Base-by-base conservation (phyloP, 2,329 filamentous ascomycete species). In the Fusarium phyllophilum region DNA sequence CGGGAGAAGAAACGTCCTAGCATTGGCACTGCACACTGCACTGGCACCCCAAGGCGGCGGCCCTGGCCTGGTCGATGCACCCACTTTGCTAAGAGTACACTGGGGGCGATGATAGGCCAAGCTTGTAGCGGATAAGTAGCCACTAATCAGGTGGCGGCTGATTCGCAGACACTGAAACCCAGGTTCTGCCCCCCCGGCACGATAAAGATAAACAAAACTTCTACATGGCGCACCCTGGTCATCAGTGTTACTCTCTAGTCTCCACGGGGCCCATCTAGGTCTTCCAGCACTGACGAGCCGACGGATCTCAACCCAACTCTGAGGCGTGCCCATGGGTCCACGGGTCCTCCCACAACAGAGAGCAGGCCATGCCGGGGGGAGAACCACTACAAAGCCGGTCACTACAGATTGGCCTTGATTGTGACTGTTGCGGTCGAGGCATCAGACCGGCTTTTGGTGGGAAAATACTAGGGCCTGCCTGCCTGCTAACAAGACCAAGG, bases 1-100 rank as follows among this genome's bases (percentile, higher is more conserved):
- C 78, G 80, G 78, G 78, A 81, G 79, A 81, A 82, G 79, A 82
- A 82, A 81, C 80, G 81, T 81, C 78, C 80, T 81, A 78, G 80
- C 73, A 79, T 79, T 81, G 77, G 79, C 72, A 79, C 79, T 80
- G 78, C 72, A 79, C 70, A 78, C 79, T 80, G 78, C 72, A 79
- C 79, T 80, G 78, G 79, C 75, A 80, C 80, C 77, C 79, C 79
- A 77, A 80, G 81, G 77, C 79, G 80, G 78, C 79, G 80, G 79
- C 79, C 79, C 80, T 81, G 79, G 79, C 76, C 74, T 79, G 78
- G 78, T 79, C 76, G 73, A 80, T 79, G 78, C 75, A 76, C 78
- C 76, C 76, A 78, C 75, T 73, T 74, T 80, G 72, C 77, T 81
- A 80, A 77, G 67, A 75, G 75, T 74, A 79, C 80, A 82, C 78